These are phyloP conservation scores for Penicillium thymicola DNA, from an alignment of 2,329 filamentous ascomycete genomes.

Conservation along the genomic window DNA sequence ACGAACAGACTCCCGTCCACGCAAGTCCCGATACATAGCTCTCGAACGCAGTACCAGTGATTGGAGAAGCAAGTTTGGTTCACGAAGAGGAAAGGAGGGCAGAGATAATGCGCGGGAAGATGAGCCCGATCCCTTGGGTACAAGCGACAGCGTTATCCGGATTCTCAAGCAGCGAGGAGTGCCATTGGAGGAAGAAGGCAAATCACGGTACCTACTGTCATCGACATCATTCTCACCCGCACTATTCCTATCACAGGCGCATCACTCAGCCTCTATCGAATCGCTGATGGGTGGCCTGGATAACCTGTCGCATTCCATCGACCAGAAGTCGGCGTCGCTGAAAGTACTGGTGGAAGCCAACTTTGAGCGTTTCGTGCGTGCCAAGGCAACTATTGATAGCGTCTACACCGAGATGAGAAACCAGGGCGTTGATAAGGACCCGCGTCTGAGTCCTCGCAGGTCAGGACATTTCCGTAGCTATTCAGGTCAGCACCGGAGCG, in stretches of 20 bases:
- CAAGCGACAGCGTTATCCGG: slow-evolving; percentile 78
- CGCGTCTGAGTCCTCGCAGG: slow-evolving; percentile 59
- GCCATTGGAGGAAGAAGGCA: slow-evolving; percentile 77
- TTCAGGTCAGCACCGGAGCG: slow-evolving; percentile 41
- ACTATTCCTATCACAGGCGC: slow-evolving; percentile 87
- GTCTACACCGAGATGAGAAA: slow-evolving; percentile 94
- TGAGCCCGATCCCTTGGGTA: slow-evolving; percentile 88
- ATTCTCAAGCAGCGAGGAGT: slow-evolving; percentile 73
- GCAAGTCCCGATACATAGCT: slow-evolving; percentile 76
- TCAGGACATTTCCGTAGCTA: slow-evolving; percentile 58
- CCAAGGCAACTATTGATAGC: slow-evolving; percentile 97
- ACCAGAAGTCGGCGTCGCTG: slow-evolving; percentile 94
- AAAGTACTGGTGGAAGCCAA: slow-evolving; percentile 97
- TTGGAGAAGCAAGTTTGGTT: slow-evolving; percentile 64
- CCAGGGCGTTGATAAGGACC: slow-evolving; percentile 58
- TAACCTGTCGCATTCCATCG: slow-evolving; percentile 83
- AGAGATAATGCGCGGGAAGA: slow-evolving; percentile 82
- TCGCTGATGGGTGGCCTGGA: slow-evolving; percentile 78
- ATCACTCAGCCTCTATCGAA: slow-evolving; percentile 79
- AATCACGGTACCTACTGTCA: slow-evolving; percentile 90
- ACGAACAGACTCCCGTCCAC: slow-evolving; percentile 50
- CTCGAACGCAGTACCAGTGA: slow-evolving; percentile 73
- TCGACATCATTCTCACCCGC: slow-evolving; percentile 94
- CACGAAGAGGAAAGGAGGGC: slow-evolving; percentile 65
- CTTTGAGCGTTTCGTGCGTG: slow-evolving; percentile 95